A percentile compares a stretch with the other conserved stretches of the same genome.
Conservation (phyloP, 2,329 filamentous ascomycete genomes). For the Arthroderma sp. region DNA sequence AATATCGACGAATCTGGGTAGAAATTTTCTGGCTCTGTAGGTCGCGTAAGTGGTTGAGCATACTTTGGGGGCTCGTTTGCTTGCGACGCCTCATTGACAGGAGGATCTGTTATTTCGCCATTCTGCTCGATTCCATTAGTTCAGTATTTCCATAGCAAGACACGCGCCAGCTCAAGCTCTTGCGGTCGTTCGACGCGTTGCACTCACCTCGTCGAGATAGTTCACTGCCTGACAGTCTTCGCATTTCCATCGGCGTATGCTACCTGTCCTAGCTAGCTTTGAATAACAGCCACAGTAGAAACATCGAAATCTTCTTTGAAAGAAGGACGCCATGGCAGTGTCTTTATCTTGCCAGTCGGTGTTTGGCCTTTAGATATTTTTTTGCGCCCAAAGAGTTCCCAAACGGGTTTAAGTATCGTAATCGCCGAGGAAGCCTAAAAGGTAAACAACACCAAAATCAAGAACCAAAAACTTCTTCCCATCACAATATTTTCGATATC, state of each 20-base stretch:
- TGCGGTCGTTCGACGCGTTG: not conserved
- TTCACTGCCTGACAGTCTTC: slow-evolving; percentile 56
- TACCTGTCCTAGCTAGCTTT: slow-evolving; percentile 54
- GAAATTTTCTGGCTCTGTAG: slow-evolving; percentile 32
- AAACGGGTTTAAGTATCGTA: slow-evolving; percentile 3
- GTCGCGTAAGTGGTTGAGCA: slow-evolving; percentile 31
- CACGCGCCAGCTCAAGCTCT: not conserved
- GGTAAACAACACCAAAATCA: not conserved
- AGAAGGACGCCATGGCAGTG: slow-evolving; percentile 28
- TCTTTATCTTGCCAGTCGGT: not conserved
- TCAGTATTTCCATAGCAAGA: not conserved
- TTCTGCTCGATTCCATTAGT: slow-evolving; percentile 38
- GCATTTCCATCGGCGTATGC: slow-evolving; percentile 40
- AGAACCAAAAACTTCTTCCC: no score
- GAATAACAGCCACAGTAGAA: slow-evolving; percentile 73
- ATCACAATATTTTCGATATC: no score
- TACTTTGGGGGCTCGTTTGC: slow-evolving; percentile 34
- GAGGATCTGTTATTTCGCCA: slow-evolving; percentile 82
- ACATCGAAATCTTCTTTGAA: slow-evolving; percentile 47
- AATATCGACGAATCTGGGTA: slow-evolving; percentile 36
- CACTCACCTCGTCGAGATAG: slow-evolving; percentile 66
- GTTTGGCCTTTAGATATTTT: not conserved
- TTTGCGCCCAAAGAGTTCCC: not conserved
- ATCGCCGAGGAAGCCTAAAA: not conserved
- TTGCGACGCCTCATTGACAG: slow-evolving; percentile 44